Percentiles rank a stretch among this genome's conserved stretches.
Evolutionary conservation across 2,329 filamentous ascomycete genomes (phyloP).

Genomic region (Xylaria hypoxylon): DNA sequence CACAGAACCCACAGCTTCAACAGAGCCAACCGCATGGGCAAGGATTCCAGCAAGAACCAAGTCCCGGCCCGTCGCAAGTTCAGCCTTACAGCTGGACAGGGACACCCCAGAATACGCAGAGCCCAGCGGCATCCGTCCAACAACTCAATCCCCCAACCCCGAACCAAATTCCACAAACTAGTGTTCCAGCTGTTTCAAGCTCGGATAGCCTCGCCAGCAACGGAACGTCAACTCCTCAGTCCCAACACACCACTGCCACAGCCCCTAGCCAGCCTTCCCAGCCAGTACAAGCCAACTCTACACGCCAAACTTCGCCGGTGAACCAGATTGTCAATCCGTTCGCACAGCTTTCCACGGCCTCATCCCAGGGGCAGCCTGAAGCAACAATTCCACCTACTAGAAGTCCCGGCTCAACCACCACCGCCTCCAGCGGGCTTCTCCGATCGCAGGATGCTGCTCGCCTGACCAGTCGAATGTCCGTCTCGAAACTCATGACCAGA

Average conservation of each 20-base stretch:
- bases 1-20: conserved; percentile 19
- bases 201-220: conserved; percentile 22
- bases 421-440: conserved; percentile 9
- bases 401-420: conserved; percentile 6
- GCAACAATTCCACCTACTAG: conserved; percentile 12
- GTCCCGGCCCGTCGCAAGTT: conserved; percentile 16
- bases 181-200: conserved; percentile 5
- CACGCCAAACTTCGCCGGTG: conserved; percentile 21
- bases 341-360: conserved; percentile 11
- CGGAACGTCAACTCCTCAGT: conserved; percentile 20
- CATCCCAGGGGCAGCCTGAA: conserved; percentile 16
- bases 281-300: conserved; percentile 1
- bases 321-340: conserved; percentile 8
- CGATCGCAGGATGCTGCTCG: conserved; percentile 37
- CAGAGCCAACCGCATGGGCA: conserved; percentile 19
- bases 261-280: conserved; percentile 12
- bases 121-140: conserved; percentile 23
- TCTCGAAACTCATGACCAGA: conserved; percentile 29
- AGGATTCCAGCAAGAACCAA: conserved; percentile 27
- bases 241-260: conserved; percentile 15
- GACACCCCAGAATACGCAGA: conserved; percentile 38
- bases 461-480: conserved; percentile 44
- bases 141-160: conserved; percentile 13
- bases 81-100: conserved; percentile 42
- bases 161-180: conserved; percentile 22